A percentile compares a stretch with the other conserved stretches of the same genome.
These are phyloP conservation scores for Pleurostoma richardsiae DNA, from an alignment of 2,329 filamentous ascomycete genomes.

Conservation along the genomic window DNA sequence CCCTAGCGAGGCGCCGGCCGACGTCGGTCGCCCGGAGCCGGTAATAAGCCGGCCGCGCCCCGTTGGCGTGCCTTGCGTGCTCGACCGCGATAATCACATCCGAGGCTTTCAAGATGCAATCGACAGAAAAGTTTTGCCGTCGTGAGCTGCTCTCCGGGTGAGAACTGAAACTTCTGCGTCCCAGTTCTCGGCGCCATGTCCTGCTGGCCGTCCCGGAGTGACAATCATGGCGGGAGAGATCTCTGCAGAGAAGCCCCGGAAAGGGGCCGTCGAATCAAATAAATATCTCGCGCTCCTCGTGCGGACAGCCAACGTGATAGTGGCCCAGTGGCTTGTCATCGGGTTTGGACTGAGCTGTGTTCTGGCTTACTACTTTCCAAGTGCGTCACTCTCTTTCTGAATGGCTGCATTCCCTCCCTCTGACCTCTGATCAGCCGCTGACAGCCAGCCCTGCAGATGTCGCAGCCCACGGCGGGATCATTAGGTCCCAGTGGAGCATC, in stretches of 20 bases:
- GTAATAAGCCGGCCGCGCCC: no score
- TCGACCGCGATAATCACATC: no score
- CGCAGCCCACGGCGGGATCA: constrained; percentile 40
- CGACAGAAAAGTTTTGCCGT: no score
- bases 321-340: constrained; percentile 61
- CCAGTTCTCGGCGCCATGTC: no score
- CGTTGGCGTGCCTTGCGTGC: no score
- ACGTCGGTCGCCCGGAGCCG: no score
- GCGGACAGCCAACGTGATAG: constrained; percentile 24
- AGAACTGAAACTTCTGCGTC: no score
- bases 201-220: no score
- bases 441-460: constrained; percentile 29
- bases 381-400: constrained; percentile 20
- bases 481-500: constrained; percentile 53
- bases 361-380: constrained; percentile 35
- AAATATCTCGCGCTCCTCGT: background rate
- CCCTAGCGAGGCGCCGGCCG: no score
- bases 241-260: background rate
- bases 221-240: background rate
- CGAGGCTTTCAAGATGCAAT: no score
- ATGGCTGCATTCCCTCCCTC: constrained; percentile 4
- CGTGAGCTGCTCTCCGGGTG: no score
- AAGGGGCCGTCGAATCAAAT: background rate
- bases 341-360: constrained; percentile 52
- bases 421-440: background rate